A percentile compares a stretch with the other conserved stretches of the same genome.
Conservation (phyloP, 352 stramenopile genomes). For the Aphanomyces invadans region DNA sequence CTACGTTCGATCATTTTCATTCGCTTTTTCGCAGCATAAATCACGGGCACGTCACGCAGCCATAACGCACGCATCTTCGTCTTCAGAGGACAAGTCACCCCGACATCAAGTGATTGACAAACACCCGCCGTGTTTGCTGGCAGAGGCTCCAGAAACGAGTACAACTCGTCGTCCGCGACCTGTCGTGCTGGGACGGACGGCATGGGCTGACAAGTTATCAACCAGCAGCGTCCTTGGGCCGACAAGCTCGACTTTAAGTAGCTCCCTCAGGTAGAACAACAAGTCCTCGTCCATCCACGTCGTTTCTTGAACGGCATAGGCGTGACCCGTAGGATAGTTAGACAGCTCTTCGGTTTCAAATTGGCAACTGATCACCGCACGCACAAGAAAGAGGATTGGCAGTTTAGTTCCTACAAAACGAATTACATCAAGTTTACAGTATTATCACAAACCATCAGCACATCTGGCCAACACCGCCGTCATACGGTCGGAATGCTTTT, state of each 20-base stretch:
- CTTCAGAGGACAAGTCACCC: slow-evolving; percentile 13
- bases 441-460: neutral
- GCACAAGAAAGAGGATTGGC: neutral
- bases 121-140: neutral
- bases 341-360: slow-evolving; percentile 8
- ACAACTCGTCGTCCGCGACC: neutral
- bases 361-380: neutral
- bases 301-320: slow-evolving; percentile 11
- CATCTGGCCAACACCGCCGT: neutral
- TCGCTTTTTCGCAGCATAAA: neutral
- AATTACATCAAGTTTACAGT: neutral
- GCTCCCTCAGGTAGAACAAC: neutral
- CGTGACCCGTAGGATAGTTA: neutral
- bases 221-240: neutral
- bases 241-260: slow-evolving; percentile 14
- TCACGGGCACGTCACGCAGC: neutral
- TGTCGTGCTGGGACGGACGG: neutral
- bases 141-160: neutral
- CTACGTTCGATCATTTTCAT: slow-evolving; percentile 1
- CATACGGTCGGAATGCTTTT: neutral
- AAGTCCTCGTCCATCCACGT: slow-evolving; percentile 3
- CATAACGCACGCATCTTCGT: slow-evolving; percentile 3
- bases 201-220: slow-evolving; percentile 10
- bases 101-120: slow-evolving; percentile 10
- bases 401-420: slow-evolving; percentile 4